phyloP scores from a whole-genome alignment of 495 filamentous ascomycete genomes.

The Lasiosphaeriaceae sp. region DNA sequence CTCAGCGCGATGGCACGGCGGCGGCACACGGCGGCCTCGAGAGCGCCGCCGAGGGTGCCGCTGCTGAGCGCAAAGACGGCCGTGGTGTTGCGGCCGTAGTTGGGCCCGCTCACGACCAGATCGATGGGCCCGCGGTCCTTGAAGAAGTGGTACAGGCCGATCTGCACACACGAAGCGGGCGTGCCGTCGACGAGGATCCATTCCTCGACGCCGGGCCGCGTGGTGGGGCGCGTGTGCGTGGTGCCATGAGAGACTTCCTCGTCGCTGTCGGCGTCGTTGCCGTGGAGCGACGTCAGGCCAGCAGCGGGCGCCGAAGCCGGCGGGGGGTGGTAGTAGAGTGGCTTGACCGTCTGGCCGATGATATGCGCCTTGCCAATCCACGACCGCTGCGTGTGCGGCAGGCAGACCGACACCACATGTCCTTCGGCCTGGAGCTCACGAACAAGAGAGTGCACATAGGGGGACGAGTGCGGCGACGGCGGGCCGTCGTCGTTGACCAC shows the following conservation, averaged over 20 bases:
- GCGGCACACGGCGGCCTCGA: constrained; percentile 86
- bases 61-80: constrained; percentile 85
- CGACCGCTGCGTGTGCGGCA: constrained; percentile 87
- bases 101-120: constrained; percentile 84
- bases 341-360: constrained; percentile 77
- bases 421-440: constrained; percentile 70
- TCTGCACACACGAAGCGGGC: constrained; percentile 83
- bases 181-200: constrained; percentile 91
- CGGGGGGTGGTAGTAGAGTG: constrained; percentile 78
- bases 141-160: constrained; percentile 86
- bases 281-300: constrained; percentile 23
- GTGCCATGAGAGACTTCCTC: constrained; percentile 49
- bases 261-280: constrained; percentile 44
- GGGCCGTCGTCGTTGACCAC: constrained; percentile 90
- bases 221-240: constrained; percentile 50
- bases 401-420: constrained; percentile 80
- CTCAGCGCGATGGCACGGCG: constrained; percentile 74
- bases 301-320: constrained; percentile 46
- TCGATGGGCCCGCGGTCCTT: constrained; percentile 72
- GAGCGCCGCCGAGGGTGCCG: constrained; percentile 84
- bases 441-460: constrained; percentile 87
- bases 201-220: constrained; percentile 64
- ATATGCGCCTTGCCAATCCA: constrained; percentile 99
- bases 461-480: constrained; percentile 83
- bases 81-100: constrained; percentile 92